Conservation (phyloP, 441 rosid genomes). For the Populus hybrid region DNA sequence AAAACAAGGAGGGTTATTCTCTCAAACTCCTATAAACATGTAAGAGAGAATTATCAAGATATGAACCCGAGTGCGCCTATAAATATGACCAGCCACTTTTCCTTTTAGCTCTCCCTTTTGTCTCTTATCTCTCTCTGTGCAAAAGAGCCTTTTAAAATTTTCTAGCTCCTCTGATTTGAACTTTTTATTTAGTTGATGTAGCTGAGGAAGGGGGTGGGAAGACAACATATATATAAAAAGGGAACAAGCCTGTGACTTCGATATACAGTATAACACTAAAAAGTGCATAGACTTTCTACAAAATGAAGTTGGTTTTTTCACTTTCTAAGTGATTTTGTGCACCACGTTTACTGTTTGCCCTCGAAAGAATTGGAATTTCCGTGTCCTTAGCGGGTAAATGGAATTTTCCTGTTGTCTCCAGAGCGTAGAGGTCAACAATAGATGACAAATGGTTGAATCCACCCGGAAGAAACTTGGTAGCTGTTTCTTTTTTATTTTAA, state of each 20-base stretch:
- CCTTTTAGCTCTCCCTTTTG: slow-evolving; percentile 3
- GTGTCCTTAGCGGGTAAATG: slow-evolving; percentile 18
- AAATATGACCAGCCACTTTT: slow-evolving; percentile 23
- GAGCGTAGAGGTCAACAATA: slow-evolving; percentile 25
- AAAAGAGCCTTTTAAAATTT: background rate
- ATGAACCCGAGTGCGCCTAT: slow-evolving; percentile 10
- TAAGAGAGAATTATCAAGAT: background rate
- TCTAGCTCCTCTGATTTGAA: background rate
- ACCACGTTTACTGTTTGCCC: slow-evolving; percentile 27
- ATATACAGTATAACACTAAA: background rate
- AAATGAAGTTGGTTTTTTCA: slow-evolving; percentile 7
- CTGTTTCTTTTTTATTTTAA: too few species aligned
- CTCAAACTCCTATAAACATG: background rate
- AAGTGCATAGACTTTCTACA: slow-evolving; percentile 8
- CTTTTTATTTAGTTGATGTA: background rate
- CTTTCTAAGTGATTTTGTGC: slow-evolving; percentile 10
- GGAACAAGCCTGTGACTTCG: background rate
- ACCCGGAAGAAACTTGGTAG: background rate
- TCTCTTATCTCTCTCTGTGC: background rate
- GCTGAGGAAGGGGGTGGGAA: background rate
- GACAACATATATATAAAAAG: background rate
- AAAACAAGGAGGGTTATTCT: background rate
- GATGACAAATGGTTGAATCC: slow-evolving; percentile 29
- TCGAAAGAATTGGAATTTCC: slow-evolving; percentile 26
- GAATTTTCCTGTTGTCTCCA: slow-evolving; percentile 22